These are phyloP conservation scores for Phytopythium oedochilum DNA, from an alignment of 352 stramenopile species.

Conservation along the genomic window DNA sequence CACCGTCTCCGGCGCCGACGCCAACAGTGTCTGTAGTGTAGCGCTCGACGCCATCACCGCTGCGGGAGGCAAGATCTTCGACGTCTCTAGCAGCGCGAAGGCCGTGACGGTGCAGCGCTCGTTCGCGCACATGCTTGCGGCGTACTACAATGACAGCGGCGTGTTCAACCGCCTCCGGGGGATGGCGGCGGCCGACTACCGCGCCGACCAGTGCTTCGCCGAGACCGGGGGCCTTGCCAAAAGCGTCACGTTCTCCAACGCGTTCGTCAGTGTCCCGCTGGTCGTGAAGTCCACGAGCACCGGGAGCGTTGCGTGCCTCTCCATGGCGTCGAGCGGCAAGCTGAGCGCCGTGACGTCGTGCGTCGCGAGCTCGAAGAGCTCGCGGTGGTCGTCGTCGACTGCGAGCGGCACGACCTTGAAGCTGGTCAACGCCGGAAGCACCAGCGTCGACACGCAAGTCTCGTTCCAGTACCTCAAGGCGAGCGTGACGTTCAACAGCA, in stretches of 20 bases:
- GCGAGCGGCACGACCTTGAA: neutral
- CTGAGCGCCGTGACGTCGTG: neutral
- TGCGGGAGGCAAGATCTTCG: neutral
- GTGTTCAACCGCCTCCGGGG: constrained; percentile 23
- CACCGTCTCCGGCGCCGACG: constrained; percentile 7
- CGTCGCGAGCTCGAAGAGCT: neutral
- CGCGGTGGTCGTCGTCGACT: neutral
- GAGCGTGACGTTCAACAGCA: neutral
- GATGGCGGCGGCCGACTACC: constrained; percentile 20
- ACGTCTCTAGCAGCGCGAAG: neutral
- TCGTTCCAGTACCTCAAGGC: neutral
- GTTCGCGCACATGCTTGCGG: constrained; percentile 19
- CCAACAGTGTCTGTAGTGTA: constrained; percentile 7
- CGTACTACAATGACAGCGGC: constrained; percentile 13
- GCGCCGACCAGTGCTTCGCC: constrained; percentile 27
- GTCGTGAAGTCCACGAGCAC: neutral
- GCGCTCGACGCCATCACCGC: neutral
- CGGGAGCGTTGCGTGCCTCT: neutral
- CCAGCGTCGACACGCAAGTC: neutral
- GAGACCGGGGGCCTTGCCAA: constrained; percentile 11
- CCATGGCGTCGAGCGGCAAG: neutral
- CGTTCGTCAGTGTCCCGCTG: neutral
- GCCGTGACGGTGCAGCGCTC: constrained; percentile 16
- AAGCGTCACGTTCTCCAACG: neutral
- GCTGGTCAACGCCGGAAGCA: neutral